A percentile compares a stretch with the other conserved stretches of the same genome.
Evolutionary conservation across 768 basidiomycete genomes (phyloP).

Genomic region (Termitomyces sp.): DNA sequence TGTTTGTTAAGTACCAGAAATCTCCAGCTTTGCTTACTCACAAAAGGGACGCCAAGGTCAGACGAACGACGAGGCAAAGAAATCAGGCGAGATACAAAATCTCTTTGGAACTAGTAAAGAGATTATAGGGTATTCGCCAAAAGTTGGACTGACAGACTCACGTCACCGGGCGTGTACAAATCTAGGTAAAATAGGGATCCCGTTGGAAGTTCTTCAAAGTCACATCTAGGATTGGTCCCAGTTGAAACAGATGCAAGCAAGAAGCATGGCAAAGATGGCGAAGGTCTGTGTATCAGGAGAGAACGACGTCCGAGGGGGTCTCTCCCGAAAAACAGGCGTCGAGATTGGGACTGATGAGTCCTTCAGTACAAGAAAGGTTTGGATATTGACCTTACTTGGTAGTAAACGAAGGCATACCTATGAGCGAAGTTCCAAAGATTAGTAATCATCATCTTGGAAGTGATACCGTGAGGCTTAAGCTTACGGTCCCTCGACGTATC

Average conservation of each 20-base stretch:
- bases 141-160: background rate
- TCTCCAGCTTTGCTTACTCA: slow-evolving; percentile 14
- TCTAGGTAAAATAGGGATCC: slow-evolving; percentile 51
- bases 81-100: slow-evolving; percentile 10
- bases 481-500: slow-evolving; percentile 76
- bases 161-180: slow-evolving; percentile 16
- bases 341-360: slow-evolving; percentile 29
- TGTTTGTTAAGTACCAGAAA: background rate
- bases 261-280: slow-evolving; percentile 40
- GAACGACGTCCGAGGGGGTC: slow-evolving; percentile 87
- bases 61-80: slow-evolving; percentile 11
- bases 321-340: slow-evolving; percentile 62
- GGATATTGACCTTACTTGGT: slow-evolving; percentile 43
- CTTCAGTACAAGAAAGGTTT: slow-evolving; percentile 1
- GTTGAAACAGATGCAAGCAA: slow-evolving; percentile 62
- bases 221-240: slow-evolving; percentile 37
- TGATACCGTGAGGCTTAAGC: slow-evolving; percentile 34
- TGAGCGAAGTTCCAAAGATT: background rate
- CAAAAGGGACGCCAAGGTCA: slow-evolving; percentile 18
- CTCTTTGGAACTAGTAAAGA: slow-evolving; percentile 2
- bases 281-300: slow-evolving; percentile 65
- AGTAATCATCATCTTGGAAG: background rate
- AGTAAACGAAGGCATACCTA: slow-evolving; percentile 80
- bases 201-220: slow-evolving; percentile 60
- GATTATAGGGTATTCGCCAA: background rate